A percentile compares a stretch with the other conserved stretches of the same genome.
Evolutionary conservation across 805 yeast species (phyloP).

Genomic region (Saturnispora dispora): DNA sequence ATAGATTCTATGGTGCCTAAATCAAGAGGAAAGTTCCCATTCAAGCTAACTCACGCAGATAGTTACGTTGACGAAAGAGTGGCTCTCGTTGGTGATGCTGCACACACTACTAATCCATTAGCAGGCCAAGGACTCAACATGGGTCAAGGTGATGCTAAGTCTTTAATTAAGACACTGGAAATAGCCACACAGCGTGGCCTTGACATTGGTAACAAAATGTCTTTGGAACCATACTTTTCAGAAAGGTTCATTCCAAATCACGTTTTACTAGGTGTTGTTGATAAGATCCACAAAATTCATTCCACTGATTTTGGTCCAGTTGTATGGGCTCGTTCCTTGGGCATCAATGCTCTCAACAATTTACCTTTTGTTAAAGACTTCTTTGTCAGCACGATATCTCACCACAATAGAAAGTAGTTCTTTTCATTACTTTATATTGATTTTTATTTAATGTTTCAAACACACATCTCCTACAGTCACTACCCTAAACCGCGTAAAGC

Average conservation of each 20-base stretch:
- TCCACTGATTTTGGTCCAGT: conserved; percentile 64
- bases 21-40: conserved; percentile 82
- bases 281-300: conserved; percentile 83
- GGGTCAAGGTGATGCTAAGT: conserved; percentile 90
- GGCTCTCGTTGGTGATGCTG: conserved; percentile 97
- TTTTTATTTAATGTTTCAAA: neutral
- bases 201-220: conserved; percentile 76
- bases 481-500: neutral
- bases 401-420: conserved; percentile 11
- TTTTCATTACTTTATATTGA: neutral
- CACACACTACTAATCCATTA: conserved; percentile 93
- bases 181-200: conserved; percentile 66
- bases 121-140: conserved; percentile 97
- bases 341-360: conserved; percentile 60
- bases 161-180: conserved; percentile 61
- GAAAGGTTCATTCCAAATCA: conserved; percentile 78
- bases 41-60: conserved; percentile 84
- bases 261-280: conserved; percentile 76
- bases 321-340: conserved; percentile 66
- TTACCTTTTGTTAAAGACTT: conserved; percentile 58
- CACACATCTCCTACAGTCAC: neutral
- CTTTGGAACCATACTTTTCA: conserved; percentile 79
- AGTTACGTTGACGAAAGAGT: conserved; percentile 74
- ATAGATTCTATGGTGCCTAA: conserved; percentile 48
- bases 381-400: conserved; percentile 45